phyloP scores from a whole-genome alignment of 768 basidiomycete genomes.

The Favolaschia claudopus region DNA sequence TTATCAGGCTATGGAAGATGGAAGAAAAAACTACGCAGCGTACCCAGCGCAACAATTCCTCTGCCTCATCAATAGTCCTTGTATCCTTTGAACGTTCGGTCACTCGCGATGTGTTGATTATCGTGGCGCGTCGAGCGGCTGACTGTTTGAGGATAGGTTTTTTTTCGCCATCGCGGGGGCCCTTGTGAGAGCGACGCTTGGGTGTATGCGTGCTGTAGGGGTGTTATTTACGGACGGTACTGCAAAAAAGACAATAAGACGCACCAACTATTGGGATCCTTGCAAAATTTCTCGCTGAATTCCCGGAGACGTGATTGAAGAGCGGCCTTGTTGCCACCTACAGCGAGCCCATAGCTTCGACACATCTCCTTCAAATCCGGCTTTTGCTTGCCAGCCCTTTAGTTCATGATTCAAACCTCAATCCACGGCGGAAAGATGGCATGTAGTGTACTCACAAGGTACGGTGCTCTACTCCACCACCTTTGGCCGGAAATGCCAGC shows the following conservation, averaged over 20 bases:
- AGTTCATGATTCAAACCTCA: background rate
- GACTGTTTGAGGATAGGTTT: background rate
- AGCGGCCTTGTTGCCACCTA: too few relatives aligned
- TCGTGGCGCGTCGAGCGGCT: background rate
- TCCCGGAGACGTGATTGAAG: background rate
- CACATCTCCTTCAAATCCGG: background rate
- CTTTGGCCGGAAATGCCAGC: conserved; percentile 1
- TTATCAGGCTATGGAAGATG: background rate
- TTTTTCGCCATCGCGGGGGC: conserved; percentile 5
- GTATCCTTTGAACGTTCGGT: conserved; percentile 19
- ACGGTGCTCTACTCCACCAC: background rate
- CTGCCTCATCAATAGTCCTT: conserved; percentile 1
- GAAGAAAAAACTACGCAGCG: background rate
- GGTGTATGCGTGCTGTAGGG: background rate
- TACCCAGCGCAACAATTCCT: conserved; percentile 11
- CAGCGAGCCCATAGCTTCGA: too few relatives aligned
- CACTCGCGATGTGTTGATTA: conserved; percentile 3
- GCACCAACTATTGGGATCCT: background rate
- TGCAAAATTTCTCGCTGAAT: background rate
- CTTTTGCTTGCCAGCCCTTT: background rate
- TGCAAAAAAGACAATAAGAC: background rate
- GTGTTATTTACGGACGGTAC: background rate
- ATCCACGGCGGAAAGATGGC: background rate
- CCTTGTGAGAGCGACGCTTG: conserved; percentile 15
- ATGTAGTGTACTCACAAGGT: background rate